These are phyloP conservation scores for Salix udensis DNA, from an alignment of 345 rosid genomes.

Conservation along the genomic window DNA sequence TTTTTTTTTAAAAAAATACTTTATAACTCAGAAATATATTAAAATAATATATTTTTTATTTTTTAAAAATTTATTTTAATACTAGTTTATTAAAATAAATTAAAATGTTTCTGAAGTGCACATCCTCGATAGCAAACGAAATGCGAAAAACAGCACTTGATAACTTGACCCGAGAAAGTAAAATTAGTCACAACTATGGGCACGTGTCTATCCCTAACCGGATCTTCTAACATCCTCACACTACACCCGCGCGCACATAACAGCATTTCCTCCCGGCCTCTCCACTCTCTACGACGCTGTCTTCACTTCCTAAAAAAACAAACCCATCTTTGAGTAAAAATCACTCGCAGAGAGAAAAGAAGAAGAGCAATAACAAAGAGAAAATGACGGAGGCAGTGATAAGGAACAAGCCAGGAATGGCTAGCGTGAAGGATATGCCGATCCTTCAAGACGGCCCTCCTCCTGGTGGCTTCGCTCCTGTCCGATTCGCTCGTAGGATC, in stretches of 20 bases:
- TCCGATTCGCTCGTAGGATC: conserved; percentile 90
- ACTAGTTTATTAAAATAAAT: too few species aligned
- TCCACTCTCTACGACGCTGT: not conserved
- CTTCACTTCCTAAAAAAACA: not conserved
- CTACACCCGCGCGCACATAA: not conserved
- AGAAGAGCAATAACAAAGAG: not conserved
- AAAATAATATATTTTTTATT: too few species aligned
- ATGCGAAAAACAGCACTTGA: too few species aligned
- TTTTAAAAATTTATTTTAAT: too few species aligned
- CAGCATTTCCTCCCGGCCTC: not conserved
- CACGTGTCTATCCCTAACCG: not conserved
- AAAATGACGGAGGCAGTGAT: conserved; percentile 93
- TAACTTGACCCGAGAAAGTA: too few species aligned
- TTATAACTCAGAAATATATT: too few species aligned
- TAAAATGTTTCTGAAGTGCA: too few species aligned
- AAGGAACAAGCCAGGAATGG: conserved; percentile 99
- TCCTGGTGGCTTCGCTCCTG: conserved; percentile 92
- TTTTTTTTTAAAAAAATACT: too few species aligned
- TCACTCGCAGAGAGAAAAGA: not conserved
- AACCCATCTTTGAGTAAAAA: not conserved
- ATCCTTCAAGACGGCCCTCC: conserved; percentile 97
- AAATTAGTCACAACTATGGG: too few species aligned
- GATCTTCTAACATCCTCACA: not conserved
- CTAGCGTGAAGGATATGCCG: conserved; percentile 97
- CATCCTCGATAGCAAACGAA: too few species aligned